Evolutionary conservation across 345 rosid species (phyloP).

Genomic region (Corymbia maculata): DNA sequence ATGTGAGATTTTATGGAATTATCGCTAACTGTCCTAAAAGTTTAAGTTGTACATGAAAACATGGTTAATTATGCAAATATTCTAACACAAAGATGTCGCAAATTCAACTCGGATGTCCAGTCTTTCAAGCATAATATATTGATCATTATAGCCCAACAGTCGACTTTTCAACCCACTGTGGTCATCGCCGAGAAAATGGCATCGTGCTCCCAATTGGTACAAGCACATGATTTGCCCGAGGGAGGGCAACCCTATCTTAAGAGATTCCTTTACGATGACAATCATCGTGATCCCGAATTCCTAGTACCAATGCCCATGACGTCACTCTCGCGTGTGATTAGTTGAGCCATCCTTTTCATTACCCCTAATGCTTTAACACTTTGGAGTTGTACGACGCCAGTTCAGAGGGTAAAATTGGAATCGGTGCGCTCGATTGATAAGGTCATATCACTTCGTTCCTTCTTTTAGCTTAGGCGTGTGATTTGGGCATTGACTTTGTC

Average conservation of each 20-base stretch:
- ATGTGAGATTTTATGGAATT: too few relatives aligned
- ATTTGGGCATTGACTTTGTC: neutral
- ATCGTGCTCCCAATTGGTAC: too few relatives aligned
- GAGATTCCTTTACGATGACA: too few relatives aligned
- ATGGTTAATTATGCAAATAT: too few relatives aligned
- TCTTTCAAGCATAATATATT: neutral
- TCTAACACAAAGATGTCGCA: neutral
- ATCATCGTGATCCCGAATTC: too few relatives aligned
- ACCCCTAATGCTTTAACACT: neutral
- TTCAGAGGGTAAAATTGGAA: neutral
- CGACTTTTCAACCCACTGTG: accelerated
- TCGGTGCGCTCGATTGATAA: too few relatives aligned
- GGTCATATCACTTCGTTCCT: neutral
- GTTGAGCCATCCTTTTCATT: neutral
- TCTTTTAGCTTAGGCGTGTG: neutral
- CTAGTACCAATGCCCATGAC: neutral
- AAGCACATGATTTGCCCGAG: too few relatives aligned
- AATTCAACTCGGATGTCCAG: accelerated
- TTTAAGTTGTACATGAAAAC: too few relatives aligned
- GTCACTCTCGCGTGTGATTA: neutral
- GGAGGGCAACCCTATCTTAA: too few relatives aligned
- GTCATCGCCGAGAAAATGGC: too few relatives aligned
- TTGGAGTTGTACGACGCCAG: neutral
- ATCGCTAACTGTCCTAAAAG: too few relatives aligned
- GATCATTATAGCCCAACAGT: neutral